Conservation (phyloP, 2,329 filamentous ascomycete genomes). For the Pestalotiopsis sp. region DNA sequence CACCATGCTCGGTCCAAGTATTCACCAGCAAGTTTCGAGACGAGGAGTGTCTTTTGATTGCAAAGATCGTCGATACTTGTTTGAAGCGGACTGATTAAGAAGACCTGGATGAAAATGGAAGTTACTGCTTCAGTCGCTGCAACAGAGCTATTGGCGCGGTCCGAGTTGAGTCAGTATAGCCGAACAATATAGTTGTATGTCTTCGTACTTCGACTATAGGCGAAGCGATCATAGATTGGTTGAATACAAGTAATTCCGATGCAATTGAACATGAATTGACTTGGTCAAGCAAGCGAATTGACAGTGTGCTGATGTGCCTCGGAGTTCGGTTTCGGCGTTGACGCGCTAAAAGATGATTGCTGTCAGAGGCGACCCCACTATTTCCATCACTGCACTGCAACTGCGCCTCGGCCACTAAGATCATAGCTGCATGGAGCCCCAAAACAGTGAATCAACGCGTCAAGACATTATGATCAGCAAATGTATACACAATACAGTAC, state of each 20-base stretch:
- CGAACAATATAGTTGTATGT: too few relatives aligned
- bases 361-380: not conserved
- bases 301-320: not conserved
- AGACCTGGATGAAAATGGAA: not conserved
- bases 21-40: constrained; percentile 48
- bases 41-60: constrained; percentile 42
- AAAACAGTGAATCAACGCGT: not conserved
- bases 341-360: not conserved
- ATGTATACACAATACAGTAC: not conserved
- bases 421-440: not conserved
- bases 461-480: not conserved
- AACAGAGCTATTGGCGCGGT: not conserved
- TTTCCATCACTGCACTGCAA: not conserved
- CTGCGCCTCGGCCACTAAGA: not conserved
- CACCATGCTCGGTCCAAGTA: constrained; percentile 49
- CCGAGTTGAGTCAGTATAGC: not conserved
- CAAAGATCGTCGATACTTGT: not conserved
- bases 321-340: not conserved
- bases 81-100: not conserved
- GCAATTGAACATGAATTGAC: not conserved
- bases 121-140: not conserved
- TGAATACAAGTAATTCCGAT: not conserved
- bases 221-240: not conserved
- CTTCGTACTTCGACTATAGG: too few relatives aligned
- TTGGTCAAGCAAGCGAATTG: not conserved